Evolutionary conservation across 1,284 basidiomycete genomes (phyloP).

Genomic region (Tilletia setariae): DNA sequence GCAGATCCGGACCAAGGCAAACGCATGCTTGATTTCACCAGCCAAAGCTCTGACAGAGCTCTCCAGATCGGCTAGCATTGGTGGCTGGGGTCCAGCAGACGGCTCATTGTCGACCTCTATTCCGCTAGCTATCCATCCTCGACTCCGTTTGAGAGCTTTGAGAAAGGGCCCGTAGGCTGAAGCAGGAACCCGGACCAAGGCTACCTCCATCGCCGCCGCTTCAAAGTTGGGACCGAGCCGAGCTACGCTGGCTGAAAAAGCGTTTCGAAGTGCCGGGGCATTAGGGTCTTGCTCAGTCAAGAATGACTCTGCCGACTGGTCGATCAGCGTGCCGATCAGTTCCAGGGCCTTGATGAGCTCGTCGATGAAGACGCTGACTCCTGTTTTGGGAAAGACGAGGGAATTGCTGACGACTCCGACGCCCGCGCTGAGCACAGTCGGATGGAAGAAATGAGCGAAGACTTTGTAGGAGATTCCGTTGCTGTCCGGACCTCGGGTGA

Average conservation of each 20-base stretch:
- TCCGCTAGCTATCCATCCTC: conserved; percentile 40
- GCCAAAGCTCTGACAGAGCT: neutral
- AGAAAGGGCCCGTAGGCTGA: conserved; percentile 23
- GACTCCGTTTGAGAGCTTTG: conserved; percentile 24
- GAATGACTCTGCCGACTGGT: conserved; percentile 30
- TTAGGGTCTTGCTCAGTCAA: conserved; percentile 15
- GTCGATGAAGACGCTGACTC: conserved; percentile 24
- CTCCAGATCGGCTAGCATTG: neutral
- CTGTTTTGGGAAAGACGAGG: conserved; percentile 34
- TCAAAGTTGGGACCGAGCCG: conserved; percentile 27
- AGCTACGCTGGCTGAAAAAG: conserved; percentile 17
- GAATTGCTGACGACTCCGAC: conserved; percentile 32
- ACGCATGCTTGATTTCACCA: neutral
- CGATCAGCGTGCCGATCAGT: conserved; percentile 25
- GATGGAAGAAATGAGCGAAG: conserved; percentile 40
- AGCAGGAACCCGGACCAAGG: conserved; percentile 30
- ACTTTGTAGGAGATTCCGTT: conserved; percentile 26
- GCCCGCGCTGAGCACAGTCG: conserved; percentile 32
- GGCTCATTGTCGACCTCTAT: conserved; percentile 25
- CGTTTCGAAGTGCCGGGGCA: conserved; percentile 20
- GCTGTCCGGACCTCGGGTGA: conserved; percentile 28
- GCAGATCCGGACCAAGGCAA: neutral
- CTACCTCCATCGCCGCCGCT: conserved; percentile 36
- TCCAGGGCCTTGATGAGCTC: conserved; percentile 25
- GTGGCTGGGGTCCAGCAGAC: neutral